Evolutionary conservation across 2,329 filamentous ascomycete species (phyloP), one percentile per base, ranked within the genome.

Genomic region (Colletotrichum tamarilloi): DNA sequence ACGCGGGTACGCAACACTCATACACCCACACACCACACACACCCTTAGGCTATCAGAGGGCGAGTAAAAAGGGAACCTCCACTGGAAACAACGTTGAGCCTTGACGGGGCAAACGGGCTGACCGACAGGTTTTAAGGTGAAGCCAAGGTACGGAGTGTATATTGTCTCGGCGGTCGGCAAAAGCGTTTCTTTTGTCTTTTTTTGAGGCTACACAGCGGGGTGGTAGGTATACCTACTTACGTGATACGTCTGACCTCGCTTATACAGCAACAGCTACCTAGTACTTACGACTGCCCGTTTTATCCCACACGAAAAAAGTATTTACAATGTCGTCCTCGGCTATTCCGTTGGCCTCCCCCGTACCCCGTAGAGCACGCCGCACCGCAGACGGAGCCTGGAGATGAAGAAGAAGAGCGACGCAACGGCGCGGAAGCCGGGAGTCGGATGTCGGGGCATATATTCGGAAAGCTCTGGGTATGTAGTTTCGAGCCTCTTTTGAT

Each of bases 401-500:
- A 35, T 22, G 30, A 19, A 38, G 9, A 56, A 32, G 30, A 32
- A 42, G 14, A 42, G 16, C 14, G 46, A 16, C 26, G 32, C 11
- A 42, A 49, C 32, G 65, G 38, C 69, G 30, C 65, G 66, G 70
- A 73, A 73, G 35, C 60, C 59, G 60, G 67, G 42, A 57, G 12
- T 55, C 66, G 60, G 70, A 65, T 65, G 60, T 69, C 66, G 70
- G 59, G 11, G 42, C 26, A 28, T 60, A 42, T 19, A 22, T 49
- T 14, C 19, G 58, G 19, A 49, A 53, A 8, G 8, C 42, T 19
- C 9, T 56, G 32, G 16, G 5, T 4, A 62, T 32, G 53, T 22
- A 14, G 30, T 49, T 49, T 32, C 19, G 8, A 22, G 14, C 12
- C 4, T 16, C 24, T 49, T 16, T 46, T 22, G 60, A 52, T 52